These are phyloP conservation scores for Apophysomyces sp. DNA, from an alignment of 371 early-diverging fungal species.

Conservation along the genomic window DNA sequence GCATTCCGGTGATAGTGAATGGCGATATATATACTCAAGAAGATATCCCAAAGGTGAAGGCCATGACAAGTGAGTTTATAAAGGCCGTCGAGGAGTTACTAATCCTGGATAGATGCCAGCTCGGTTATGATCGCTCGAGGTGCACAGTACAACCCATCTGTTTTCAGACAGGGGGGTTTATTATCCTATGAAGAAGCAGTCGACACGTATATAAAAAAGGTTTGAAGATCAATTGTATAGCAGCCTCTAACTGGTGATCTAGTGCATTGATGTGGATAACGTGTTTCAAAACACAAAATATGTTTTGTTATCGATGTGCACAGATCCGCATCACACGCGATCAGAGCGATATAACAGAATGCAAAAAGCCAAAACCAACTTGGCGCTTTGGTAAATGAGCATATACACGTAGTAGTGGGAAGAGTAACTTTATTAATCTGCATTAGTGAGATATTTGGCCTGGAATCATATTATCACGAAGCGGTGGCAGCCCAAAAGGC, in stretches of 20 bases:
- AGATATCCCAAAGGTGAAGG: constrained; percentile 62
- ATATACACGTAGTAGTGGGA: not conserved
- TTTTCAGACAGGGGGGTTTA: constrained; percentile 71
- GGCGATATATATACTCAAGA: constrained; percentile 79
- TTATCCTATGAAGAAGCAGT: constrained; percentile 56
- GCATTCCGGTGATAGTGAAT: constrained; percentile 90
- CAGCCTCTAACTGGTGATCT: not conserved
- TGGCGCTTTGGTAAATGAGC: constrained; percentile 44
- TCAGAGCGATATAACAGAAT: constrained; percentile 46
- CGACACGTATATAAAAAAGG: constrained; percentile 65
- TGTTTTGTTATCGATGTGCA: constrained; percentile 82
- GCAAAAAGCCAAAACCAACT: constrained; percentile 50
- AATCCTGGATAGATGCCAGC: constrained; percentile 36
- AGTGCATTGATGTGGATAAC: constrained; percentile 64
- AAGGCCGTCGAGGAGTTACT: not conserved
- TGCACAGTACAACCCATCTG: constrained; percentile 80
- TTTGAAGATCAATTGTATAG: constrained; percentile 12
- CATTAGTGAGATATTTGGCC: constrained; percentile 35
- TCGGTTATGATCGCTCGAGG: constrained; percentile 92
- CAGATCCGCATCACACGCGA: constrained; percentile 52
- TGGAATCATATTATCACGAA: constrained; percentile 40
- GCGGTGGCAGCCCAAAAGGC: constrained; percentile 25
- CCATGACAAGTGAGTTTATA: constrained; percentile 40
- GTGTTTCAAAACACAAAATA: constrained; percentile 87
- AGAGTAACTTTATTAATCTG: not conserved